Evolutionary conservation across 177 flowering plant genomes (phyloP), one percentile per base, ranked within the genome.

Genomic region (Vitis hybrid): DNA sequence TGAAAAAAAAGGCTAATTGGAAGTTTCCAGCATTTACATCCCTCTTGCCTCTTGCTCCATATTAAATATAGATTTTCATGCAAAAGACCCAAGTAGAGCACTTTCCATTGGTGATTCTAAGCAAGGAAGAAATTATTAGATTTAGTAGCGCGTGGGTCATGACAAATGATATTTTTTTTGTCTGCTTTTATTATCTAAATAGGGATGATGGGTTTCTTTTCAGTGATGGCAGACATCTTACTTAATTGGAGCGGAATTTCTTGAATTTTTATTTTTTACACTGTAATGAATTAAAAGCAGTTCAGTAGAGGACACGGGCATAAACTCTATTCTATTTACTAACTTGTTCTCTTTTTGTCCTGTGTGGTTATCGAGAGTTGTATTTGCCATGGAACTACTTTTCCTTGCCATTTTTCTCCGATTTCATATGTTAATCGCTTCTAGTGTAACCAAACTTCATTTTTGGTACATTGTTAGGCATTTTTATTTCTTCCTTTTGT

Each of bases 211-310:
- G 60, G 72, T 57, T 61, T 19, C 67, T 76, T 80, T 72, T 72
- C 52, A 58, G 13, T 77, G 61, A 67, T 83, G 81, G 81, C 80
- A 83, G 81, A 83, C 81, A 73, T 45, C 67, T 75, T 66, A 40
- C 32, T 14, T 66, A 49, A 54, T 51, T 63, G 64, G 34, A 57
- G 19, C 49, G 62, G 19, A 49, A 18, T 52, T 55, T 17, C 18
- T 71, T 30, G 12, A 61, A 21, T 54, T 70, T 66, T 55, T 57
- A 71, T 48, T 54, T 70, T 66, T 55, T 57, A 71, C 52, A 54
- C 71, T 67, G 17, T 56, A 17, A 56, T 74, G 62, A 56, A 71
- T 40, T 72, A 59, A 66, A 72, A 67, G 55, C 65, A 72, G 52
- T 74, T 59, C 56, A 57, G 30, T 67, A 63, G 6, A 62, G 69